Evolutionary conservation across 768 basidiomycete genomes (phyloP), one percentile per base, ranked within the genome.

Genomic region (Leccinum ochraceum): DNA sequence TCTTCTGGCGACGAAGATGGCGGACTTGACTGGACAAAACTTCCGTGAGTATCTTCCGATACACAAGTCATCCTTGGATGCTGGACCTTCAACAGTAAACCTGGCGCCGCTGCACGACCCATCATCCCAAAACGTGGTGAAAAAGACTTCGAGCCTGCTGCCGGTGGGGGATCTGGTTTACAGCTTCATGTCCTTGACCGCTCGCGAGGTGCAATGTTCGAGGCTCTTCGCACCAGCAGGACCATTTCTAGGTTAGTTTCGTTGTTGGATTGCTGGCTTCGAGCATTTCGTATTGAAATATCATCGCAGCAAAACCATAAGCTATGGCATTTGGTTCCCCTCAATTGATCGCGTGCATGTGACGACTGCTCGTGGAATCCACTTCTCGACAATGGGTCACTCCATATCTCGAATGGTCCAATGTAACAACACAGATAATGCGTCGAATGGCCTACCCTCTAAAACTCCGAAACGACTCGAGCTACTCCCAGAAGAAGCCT

Each of bases 61-160:
- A 56, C 49, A 54, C 20, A 46, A 54, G 42, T 59, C 57, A 58
- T 57, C 11, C 32, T 54, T 59, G n/a, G 46, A 66, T 52, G 51
- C 50, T 42, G 13, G 28, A 55, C 44, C 20, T 34, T 48, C 37
- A 51, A 55, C 60, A 73, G 70, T 50, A 70, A 64, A 49, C 20
- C 55, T 44, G 73, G 66, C 10, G 66, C 66, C 16, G 63, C 74
- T 16, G 67, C 75, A 5, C 83, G 87, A 44, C 90, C 90, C 3
- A 79, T 90, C 6, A 95, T 99, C 54, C 97, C 97, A 6, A 95
- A 92, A 74, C 85, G 97, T 28, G 97, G 97, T 2, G 97, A 98
- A 75, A 98, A 99, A 71, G 95, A 98, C 64, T 98, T 94, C 65
- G 96, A 98, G 71, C 97, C 97, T 2, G 79, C 80, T 65, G 68